phyloP scores from a whole-genome alignment of 306 rosid species.

The Vigna unguiculata region DNA sequence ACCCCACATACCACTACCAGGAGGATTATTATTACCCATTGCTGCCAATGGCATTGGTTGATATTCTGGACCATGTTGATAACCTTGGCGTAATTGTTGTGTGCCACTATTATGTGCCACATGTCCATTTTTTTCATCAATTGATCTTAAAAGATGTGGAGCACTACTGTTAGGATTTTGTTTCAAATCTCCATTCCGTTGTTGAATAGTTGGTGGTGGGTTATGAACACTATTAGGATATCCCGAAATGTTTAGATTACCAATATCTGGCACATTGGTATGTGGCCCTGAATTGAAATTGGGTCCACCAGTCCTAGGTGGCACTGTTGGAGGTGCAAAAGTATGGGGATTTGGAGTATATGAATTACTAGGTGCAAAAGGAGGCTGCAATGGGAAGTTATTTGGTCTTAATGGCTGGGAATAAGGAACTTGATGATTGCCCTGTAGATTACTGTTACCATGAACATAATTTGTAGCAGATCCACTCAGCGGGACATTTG shows the following conservation, averaged over 20 bases:
- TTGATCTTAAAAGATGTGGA: constrained; percentile 50
- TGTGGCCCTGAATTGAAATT: constrained; percentile 55
- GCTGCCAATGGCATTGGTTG: constrained; percentile 46
- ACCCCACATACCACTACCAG: constrained; percentile 77
- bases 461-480: constrained; percentile 56
- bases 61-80: constrained; percentile 59
- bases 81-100: constrained; percentile 56
- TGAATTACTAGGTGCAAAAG: constrained; percentile 56
- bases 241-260: constrained; percentile 63
- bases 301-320: constrained; percentile 62
- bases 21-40: constrained; percentile 47
- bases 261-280: constrained; percentile 58
- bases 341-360: constrained; percentile 52
- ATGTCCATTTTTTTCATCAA: constrained; percentile 62
- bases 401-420: constrained; percentile 61
- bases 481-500: constrained; percentile 51
- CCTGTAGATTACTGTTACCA: constrained; percentile 52
- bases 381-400: constrained; percentile 59
- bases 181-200: constrained; percentile 58
- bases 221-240: constrained; percentile 53
- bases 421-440: constrained; percentile 58
- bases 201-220: constrained; percentile 51
- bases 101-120: constrained; percentile 53
- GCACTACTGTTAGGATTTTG: constrained; percentile 54
- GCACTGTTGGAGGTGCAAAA: constrained; percentile 57